Base-by-base conservation (phyloP, 2,329 filamentous ascomycete genomes). In the Xylariaceae sp. region DNA sequence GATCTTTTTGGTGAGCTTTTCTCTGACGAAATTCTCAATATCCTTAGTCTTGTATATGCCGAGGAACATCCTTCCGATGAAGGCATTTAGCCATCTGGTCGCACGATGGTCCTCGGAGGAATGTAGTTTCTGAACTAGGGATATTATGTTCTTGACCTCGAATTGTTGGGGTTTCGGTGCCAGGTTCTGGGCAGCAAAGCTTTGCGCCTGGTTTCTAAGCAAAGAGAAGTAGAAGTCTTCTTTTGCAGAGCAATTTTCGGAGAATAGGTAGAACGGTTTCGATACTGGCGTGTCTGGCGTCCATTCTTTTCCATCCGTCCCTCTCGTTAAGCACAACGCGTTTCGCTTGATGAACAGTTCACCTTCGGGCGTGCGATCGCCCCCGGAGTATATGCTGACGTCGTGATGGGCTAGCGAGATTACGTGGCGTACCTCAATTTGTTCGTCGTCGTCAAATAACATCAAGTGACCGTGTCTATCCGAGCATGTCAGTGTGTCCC, bases 221-320 rank as follows among this genome's bases (percentile, higher is more conserved):
- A 99, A 79, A 12, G 93, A 90, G 74, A 96, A 93, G 73, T 99
- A 99, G 74, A 99, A 98, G 71, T 99, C 95, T 73, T 99, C 95
- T 73, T 99, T 99, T 45, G 95, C 91, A 0, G 93, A 96, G 71
- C 91, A 91, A 68, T 96, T 96, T 64, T 98, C 92, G 0, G 91
- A 96, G 73, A 98, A 99, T 3, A 99, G 79, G 69, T 88, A 98
- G 75, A 97, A 98, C 0, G 95, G 92, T 64, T 90, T 93, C 6
- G 90, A 87, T 2, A 82, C 69, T 32, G 78, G 79, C 40, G 73
- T 77, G 60, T 87, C 85, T 2, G 83, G 81, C 2, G 80, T 76
- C 23, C 80, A 65, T 32, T 88, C 84, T 21, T 77, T 75, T 21
- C 78, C 78, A 29, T 82, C 79, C 32, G 75, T 71, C 67, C 84